Base-by-base conservation (phyloP, 164 flowering plant genomes). In the Vitis rupestris region DNA sequence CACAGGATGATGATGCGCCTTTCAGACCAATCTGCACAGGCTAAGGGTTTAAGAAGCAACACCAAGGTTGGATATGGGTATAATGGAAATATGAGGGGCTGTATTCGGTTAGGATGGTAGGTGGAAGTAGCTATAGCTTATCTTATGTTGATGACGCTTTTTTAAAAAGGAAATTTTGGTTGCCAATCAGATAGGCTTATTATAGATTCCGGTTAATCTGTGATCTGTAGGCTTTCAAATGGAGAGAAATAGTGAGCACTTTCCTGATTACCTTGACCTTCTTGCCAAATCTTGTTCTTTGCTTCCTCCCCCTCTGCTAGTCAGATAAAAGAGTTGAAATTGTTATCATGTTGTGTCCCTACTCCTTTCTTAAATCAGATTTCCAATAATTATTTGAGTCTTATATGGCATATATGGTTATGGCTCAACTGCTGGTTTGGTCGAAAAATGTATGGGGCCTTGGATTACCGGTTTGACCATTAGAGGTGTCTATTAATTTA, bases 131-230 rank as follows among this genome's bases (percentile, higher is more conserved):
- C 44, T 37, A 51, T 29, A 13, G 12, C 3, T 19, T 29, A 64
- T 64, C 27, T 23, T 23, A 19, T 27, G 44, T 13, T 13, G 56
- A 5, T 14, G 2, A 11, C 10, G 49, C 11, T 70, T 63, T 54
- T 61, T 50, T 13, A 12, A 51, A 19, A 68, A 14, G 12, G 65
- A 62, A 31, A 53, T 62, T 70, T 30, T 52, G 63, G 47, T n/a
- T 10, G 31, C 8, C 52, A 29, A 53, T 5, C 57, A 27, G 70
- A 58, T 50, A 16, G n/a, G 37, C 64, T 17, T 58, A 59, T 17
- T 58, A 59, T 19, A 68, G 63, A 23, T 68, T 10, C 44, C 56
- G 14, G 16, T 53, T 13, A 10, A 1, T 12, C 15, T 53, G 56
- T 13, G 2, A 1, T 12, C 15, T 53, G 56, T 53, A 53, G 56